Conservation (phyloP, 106 monocot genomes). For the Platanthera zijinensis region DNA sequence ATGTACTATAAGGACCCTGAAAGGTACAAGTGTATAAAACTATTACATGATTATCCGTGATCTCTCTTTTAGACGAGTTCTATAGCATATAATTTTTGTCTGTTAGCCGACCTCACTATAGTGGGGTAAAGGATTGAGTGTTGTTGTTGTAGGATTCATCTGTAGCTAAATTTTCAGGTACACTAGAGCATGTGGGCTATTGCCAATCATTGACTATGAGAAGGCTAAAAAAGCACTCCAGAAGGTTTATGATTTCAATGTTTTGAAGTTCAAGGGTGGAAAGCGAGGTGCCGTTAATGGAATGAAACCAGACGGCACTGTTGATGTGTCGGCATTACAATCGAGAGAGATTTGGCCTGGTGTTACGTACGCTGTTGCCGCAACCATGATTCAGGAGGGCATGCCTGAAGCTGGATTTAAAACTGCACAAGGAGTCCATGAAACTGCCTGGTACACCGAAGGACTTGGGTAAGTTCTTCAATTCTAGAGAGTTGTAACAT, state of each 20-base stretch:
- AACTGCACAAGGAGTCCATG: slow-evolving; percentile 76
- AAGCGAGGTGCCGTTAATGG: slow-evolving; percentile 84
- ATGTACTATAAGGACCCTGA: no score
- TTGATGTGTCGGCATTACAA: slow-evolving; percentile 54
- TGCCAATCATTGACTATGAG: slow-evolving; percentile 60
- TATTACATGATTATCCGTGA: no score
- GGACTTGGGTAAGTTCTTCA: slow-evolving; percentile 59
- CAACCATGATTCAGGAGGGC: slow-evolving; percentile 91
- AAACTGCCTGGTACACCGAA: slow-evolving; percentile 61
- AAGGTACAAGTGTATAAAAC: no score
- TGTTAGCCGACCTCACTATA: no score
- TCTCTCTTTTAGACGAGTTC: no score
- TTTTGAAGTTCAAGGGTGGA: slow-evolving; percentile 66
- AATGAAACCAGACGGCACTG: slow-evolving; percentile 73
- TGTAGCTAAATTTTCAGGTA: slow-evolving; percentile 43
- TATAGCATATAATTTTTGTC: no score
- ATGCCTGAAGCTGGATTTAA: slow-evolving; percentile 68
- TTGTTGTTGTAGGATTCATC: no score
- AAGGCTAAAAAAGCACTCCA: slow-evolving; percentile 61
- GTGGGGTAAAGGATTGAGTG: no score
- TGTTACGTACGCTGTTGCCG: slow-evolving; percentile 74
- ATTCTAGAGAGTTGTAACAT: no score
- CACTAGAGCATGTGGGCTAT: slow-evolving; percentile 67
- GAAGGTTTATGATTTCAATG: slow-evolving; percentile 67
- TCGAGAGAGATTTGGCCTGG: slow-evolving; percentile 81